A percentile compares a stretch with the other conserved stretches of the same genome.
Evolutionary conservation across 2,329 filamentous ascomycete genomes (phyloP).

Genomic region (Neopestalotiopsis clavispora): DNA sequence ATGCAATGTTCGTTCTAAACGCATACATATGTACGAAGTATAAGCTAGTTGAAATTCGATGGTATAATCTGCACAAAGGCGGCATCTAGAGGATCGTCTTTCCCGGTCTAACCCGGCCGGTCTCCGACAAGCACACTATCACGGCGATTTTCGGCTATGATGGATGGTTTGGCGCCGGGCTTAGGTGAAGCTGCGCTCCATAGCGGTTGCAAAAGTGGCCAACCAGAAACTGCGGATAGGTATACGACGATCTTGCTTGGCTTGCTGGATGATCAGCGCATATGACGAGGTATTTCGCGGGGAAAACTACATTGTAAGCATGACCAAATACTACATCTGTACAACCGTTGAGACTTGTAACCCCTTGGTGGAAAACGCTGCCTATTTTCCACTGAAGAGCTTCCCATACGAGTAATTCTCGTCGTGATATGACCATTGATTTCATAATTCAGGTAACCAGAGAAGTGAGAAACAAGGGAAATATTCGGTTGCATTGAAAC

Average conservation of each 20-base stretch:
- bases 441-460: background rate
- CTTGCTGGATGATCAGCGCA: background rate
- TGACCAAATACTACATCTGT: background rate
- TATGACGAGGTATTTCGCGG: background rate
- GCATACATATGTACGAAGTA: no score
- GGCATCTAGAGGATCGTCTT: background rate
- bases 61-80: no score
- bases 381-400: no score
- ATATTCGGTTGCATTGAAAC: background rate
- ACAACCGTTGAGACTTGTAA: background rate
- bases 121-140: background rate
- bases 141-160: constrained; percentile 1
- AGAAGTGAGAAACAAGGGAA: background rate
- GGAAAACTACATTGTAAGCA: background rate
- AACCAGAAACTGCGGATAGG: background rate
- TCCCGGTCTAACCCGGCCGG: constrained; percentile 9
- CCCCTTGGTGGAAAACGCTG: background rate
- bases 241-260: background rate
- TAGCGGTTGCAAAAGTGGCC: background rate
- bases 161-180: background rate
- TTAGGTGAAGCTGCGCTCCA: background rate
- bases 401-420: background rate
- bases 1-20: no score
- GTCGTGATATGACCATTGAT: background rate
- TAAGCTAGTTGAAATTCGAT: background rate